These are phyloP conservation scores for Myriosclerotinia curreyana DNA, from an alignment of 2,329 filamentous ascomycete species.

Conservation along the genomic window DNA sequence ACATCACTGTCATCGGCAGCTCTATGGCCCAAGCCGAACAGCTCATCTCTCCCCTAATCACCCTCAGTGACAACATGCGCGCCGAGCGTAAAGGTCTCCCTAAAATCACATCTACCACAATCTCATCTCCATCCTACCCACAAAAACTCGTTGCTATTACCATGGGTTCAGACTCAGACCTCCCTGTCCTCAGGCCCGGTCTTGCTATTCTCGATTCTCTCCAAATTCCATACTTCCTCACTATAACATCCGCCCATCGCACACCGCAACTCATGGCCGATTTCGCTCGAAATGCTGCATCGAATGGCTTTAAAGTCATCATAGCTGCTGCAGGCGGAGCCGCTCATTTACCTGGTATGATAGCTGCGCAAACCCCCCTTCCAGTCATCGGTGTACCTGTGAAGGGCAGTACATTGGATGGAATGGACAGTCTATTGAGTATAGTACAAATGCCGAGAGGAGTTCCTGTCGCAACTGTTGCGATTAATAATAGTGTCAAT, in stretches of 20 bases:
- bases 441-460: constrained; percentile 78
- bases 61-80: constrained; percentile 58
- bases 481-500: constrained; percentile 77
- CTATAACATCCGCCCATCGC: constrained; percentile 77
- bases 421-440: constrained; percentile 54
- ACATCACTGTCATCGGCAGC: constrained; percentile 75
- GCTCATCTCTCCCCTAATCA: constrained; percentile 67
- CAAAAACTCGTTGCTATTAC: constrained; percentile 68
- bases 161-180: constrained; percentile 74
- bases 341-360: constrained; percentile 42
- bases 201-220: constrained; percentile 49
- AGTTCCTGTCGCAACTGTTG: constrained; percentile 71
- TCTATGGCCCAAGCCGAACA: constrained; percentile 66
- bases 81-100: constrained; percentile 49
- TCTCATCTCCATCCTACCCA: constrained; percentile 8
- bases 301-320: constrained; percentile 35
- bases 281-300: constrained; percentile 48
- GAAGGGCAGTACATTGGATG: constrained; percentile 69
- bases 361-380: constrained; percentile 39
- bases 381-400: constrained; percentile 78
- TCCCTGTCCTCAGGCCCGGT: constrained; percentile 72
- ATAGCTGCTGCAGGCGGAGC: constrained; percentile 69
- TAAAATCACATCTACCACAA: constrained; percentile 41
- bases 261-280: constrained; percentile 69
- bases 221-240: constrained; percentile 66